Evolutionary conservation across 1,284 basidiomycete genomes (phyloP).

Genomic region (Ustilago cynodontis): DNA sequence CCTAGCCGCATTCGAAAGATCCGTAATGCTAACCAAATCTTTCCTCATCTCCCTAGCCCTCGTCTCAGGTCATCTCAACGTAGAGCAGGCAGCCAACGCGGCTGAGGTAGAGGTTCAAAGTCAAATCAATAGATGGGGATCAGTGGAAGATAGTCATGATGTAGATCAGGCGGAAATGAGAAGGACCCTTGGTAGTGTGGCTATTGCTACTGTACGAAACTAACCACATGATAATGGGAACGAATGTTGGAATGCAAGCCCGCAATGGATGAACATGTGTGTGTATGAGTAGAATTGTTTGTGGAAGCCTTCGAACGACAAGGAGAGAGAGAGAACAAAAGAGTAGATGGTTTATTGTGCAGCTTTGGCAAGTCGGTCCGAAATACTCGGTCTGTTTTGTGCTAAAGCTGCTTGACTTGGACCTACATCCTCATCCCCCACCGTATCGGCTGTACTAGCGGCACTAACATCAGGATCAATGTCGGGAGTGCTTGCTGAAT

Average conservation of each 20-base stretch:
- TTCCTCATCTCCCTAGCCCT: conserved; percentile 89
- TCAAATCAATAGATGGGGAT: conserved; percentile 96
- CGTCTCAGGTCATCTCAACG: conserved; percentile 77
- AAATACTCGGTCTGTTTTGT: conserved; percentile 21
- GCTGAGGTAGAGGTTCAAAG: conserved; percentile 93
- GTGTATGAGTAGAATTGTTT: background rate
- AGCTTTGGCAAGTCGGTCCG: conserved; percentile 36
- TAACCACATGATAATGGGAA: background rate
- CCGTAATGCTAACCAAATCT: conserved; percentile 89
- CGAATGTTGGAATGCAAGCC: background rate
- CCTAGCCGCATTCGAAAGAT: conserved; percentile 83
- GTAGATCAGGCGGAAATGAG: conserved; percentile 96
- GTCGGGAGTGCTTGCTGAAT: background rate
- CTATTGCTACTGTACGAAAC: conserved; percentile 39
- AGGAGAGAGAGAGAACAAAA: no score
- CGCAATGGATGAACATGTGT: no score
- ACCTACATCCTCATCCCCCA: background rate
- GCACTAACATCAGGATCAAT: conserved; percentile 22
- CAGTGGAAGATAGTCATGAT: conserved; percentile 85
- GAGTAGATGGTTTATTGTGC: conserved; percentile 14
- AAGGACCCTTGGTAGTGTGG: conserved; percentile 77
- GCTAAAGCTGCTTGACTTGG: conserved; percentile 1
- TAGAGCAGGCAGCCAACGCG: conserved; percentile 85
- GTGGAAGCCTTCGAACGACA: no score
- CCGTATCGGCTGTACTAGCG: conserved; percentile 12